Evolutionary conservation across 495 filamentous ascomycete genomes (phyloP), one percentile per base, ranked within the genome.

Genomic region (Mytilinidion resinicola): DNA sequence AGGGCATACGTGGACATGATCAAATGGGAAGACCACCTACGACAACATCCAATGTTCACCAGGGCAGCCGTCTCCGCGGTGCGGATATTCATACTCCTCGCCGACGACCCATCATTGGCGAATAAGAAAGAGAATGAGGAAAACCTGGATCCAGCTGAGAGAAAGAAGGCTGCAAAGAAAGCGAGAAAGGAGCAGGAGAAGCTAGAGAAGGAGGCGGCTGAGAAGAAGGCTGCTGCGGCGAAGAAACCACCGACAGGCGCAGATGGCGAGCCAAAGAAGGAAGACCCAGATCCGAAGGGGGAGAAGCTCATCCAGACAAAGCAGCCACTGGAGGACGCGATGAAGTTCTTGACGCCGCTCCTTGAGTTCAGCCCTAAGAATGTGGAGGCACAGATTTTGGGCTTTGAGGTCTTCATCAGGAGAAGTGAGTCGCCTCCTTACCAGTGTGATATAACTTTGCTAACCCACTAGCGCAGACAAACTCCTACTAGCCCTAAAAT

Each of bases 1-100:
- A 77, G 93, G 47, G 89, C 95, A 0, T 99, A 99, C 67, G 77
- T 97, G 17, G 90, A 96, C 60, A 96, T 97, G 90, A 77, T 97
- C 21, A 83, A 88, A 58, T 99, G 93, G 93, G 92, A 97, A 66
- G 91, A 99, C 64, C 79, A 81, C 54, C 72, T 97, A 36, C 83
- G 91, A 21, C 87, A 91, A 58, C 93, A 99, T 67, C 92, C 93
- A 8, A 96, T 95, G 78, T 99, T 88, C 73, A 81, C 86, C 7
- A 79, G 90, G 20, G 87, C 90, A n/a, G 93, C 92, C 1, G 72
- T 96, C 20, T 82, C 84, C 34, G 92, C 92, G 10, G 79, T 95
- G 57, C 84, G 84, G 62, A 78, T 89, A 36, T 96, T 96, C 67
- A 64, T 95, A 0, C 76, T 82, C 57, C 82, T 99, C 61, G 77